These are phyloP conservation scores for Populus hybrid DNA, from an alignment of 441 rosid genomes.

Conservation along the genomic window DNA sequence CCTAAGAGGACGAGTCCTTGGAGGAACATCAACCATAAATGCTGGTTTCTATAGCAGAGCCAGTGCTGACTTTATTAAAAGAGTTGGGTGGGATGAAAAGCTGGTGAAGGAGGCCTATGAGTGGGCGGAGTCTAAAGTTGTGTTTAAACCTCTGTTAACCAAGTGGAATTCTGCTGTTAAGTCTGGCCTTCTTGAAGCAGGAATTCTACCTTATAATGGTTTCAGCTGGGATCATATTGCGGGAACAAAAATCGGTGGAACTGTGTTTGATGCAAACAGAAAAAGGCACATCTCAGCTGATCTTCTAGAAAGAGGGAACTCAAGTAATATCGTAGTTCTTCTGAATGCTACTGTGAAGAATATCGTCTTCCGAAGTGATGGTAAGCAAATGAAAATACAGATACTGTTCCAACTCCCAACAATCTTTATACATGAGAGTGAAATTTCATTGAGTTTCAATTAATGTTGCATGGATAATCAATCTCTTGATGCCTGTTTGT, in stretches of 20 bases:
- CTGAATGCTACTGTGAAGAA: constrained; percentile 58
- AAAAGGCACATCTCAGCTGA: constrained; percentile 77
- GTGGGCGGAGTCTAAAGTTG: constrained; percentile 72
- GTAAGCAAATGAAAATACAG: constrained; percentile 23
- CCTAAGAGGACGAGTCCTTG: constrained; percentile 62
- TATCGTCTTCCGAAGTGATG: constrained; percentile 38
- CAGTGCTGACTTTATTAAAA: constrained; percentile 44
- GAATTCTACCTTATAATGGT: constrained; percentile 63
- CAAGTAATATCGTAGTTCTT: constrained; percentile 44
- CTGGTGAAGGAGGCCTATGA: constrained; percentile 53
- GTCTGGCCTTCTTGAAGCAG: constrained; percentile 71
- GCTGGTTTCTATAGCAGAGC: constrained; percentile 80
- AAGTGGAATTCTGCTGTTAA: constrained; percentile 62
- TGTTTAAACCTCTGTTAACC: constrained; percentile 51
- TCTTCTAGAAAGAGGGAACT: constrained; percentile 54
- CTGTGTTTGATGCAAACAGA: constrained; percentile 49
- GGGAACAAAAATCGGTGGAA: constrained; percentile 81
- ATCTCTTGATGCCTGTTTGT: too few species aligned
- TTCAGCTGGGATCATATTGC: constrained; percentile 58
- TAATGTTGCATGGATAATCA: too few species aligned
- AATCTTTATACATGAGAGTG: background rate
- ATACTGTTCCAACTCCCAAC: background rate
- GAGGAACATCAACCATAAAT: constrained; percentile 74
- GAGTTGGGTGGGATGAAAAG: constrained; percentile 58
- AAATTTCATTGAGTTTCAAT: too few species aligned